phyloP scores from a whole-genome alignment of 2,329 filamentous ascomycete genomes.

The Thermochaetoides dissita region DNA sequence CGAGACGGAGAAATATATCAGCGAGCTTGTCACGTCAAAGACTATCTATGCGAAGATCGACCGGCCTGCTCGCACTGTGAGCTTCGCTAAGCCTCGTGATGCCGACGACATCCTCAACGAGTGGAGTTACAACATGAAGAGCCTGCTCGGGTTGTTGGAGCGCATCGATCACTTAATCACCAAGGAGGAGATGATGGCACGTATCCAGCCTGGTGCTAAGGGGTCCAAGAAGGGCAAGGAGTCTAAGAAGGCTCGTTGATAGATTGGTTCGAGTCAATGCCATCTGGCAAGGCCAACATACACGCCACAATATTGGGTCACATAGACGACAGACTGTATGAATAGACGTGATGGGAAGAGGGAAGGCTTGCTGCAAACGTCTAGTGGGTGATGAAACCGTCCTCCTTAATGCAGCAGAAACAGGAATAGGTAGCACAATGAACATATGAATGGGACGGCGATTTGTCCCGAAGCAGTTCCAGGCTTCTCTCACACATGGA shows the following conservation, averaged over 20 bases:
- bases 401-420: no score
- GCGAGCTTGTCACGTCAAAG: slow-evolving; percentile 90
- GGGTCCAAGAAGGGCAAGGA: slow-evolving; percentile 23
- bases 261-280: no score
- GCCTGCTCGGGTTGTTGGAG: slow-evolving; percentile 61
- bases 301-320: no score
- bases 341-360: no score
- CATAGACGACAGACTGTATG: no score
- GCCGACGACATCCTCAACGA: slow-evolving; percentile 95
- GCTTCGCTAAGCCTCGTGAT: slow-evolving; percentile 85
- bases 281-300: no score
- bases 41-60: slow-evolving; percentile 98
- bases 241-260: slow-evolving; percentile 18
- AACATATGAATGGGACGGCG: no score
- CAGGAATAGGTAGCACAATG: no score
- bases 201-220: slow-evolving; percentile 58
- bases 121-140: slow-evolving; percentile 83
- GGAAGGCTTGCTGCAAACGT: no score
- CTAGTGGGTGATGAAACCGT: no score
- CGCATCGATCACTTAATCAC: slow-evolving; percentile 95
- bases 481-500: no score
- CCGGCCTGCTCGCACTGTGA: slow-evolving; percentile 79
- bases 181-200: slow-evolving; percentile 99
- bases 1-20: slow-evolving; percentile 98
- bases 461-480: no score